Conservation (phyloP, 176 grass and related monocot genomes). For the Metroxylon sagu region DNA sequence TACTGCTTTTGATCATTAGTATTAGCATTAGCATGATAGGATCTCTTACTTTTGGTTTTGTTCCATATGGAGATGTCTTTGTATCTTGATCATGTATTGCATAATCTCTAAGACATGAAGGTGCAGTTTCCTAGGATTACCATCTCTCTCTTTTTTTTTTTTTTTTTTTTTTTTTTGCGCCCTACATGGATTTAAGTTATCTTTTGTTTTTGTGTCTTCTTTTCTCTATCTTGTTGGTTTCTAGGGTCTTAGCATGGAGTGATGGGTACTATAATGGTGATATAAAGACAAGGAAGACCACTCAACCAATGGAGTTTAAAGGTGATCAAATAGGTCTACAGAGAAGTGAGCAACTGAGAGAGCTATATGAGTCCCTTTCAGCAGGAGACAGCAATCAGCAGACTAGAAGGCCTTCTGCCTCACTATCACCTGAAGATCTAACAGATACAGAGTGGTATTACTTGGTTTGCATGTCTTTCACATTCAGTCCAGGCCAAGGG, state of each 20-base stretch:
- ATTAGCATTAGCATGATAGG: too few species aligned
- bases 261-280: slow-evolving; percentile 95
- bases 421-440: slow-evolving; percentile 74
- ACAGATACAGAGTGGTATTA: slow-evolving; percentile 83
- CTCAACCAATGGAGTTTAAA: slow-evolving; percentile 41
- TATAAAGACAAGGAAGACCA: slow-evolving; percentile 79
- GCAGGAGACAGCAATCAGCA: slow-evolving; percentile 54
- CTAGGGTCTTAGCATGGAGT: slow-evolving; percentile 53
- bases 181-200: too few species aligned
- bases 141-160: too few species aligned
- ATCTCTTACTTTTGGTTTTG: too few species aligned
- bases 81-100: too few species aligned
- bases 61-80: too few species aligned
- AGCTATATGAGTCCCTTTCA: slow-evolving; percentile 65
- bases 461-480: slow-evolving; percentile 86
- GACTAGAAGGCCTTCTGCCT: slow-evolving; percentile 39
- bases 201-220: too few species aligned
- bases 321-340: slow-evolving; percentile 49
- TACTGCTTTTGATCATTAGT: too few species aligned
- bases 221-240: neutral
- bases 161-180: too few species aligned
- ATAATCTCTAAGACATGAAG: too few species aligned
- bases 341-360: slow-evolving; percentile 69
- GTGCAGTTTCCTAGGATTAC: too few species aligned
- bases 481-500: slow-evolving; percentile 62